Percentiles rank a stretch among this genome's conserved stretches.
Conservation (phyloP, 2,329 filamentous ascomycete genomes). For the Paracoccidioides lutzii region DNA sequence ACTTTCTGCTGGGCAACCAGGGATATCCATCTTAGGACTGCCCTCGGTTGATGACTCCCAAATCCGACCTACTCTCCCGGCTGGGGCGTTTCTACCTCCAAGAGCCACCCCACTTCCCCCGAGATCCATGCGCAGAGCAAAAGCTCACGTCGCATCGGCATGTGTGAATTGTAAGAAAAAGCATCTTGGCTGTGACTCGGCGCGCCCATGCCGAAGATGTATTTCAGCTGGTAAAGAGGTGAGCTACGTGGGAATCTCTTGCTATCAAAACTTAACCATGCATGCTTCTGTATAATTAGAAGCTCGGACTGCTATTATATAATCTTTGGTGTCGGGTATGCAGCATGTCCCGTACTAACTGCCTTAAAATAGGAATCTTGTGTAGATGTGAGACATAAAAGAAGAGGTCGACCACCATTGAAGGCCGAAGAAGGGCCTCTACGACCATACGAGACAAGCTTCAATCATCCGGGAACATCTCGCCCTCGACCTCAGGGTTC, state of each 20-base stretch:
- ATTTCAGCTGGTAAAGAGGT: conserved; percentile 27
- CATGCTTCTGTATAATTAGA: neutral
- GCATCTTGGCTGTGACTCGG: conserved; percentile 26
- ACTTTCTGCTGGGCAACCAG: neutral
- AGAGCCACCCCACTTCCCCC: conserved; percentile 13
- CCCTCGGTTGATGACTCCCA: conserved; percentile 6
- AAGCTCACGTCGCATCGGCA: conserved; percentile 27
- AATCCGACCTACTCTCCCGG: conserved; percentile 7
- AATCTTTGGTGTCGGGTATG: neutral
- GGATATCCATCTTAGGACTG: neutral
- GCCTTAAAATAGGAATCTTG: conserved; percentile 18
- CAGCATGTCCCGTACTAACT: conserved; percentile 3
- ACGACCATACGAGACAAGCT: conserved; percentile 9
- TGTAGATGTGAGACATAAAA: conserved; percentile 25
- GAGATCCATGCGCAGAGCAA: conserved; percentile 22
- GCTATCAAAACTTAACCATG: neutral
- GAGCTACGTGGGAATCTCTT: conserved; percentile 5
- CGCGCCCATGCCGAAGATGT: conserved; percentile 24
- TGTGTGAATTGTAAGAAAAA: conserved; percentile 30
- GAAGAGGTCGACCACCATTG: conserved; percentile 22
- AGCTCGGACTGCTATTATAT: neutral
- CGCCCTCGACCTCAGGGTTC: conserved; percentile 3
- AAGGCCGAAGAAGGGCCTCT: conserved; percentile 18
- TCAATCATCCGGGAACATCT: conserved; percentile 7
- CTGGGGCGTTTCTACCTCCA: conserved; percentile 8